Evolutionary conservation across 73 alveolate species (phyloP).

Genomic region (Symbiodinium pilosum): DNA sequence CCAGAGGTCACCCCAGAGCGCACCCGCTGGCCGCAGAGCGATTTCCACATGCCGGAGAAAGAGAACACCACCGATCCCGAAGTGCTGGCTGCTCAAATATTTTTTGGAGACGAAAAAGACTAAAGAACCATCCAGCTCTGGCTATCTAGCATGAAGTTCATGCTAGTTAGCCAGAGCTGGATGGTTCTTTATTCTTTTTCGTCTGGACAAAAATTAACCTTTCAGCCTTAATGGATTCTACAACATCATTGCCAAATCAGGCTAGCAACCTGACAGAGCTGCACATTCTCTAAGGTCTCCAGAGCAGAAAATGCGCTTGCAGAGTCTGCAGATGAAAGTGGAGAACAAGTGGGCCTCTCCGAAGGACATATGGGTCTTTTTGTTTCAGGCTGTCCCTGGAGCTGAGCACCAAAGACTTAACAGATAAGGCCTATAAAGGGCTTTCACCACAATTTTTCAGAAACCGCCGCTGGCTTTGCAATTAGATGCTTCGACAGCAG

Average conservation of each 20-base stretch:
- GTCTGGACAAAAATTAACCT: too few relatives aligned
- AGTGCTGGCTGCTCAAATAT: neutral
- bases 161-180: too few relatives aligned
- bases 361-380: neutral
- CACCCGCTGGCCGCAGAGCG: neutral
- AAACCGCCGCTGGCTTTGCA: too few relatives aligned
- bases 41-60: neutral
- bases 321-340: neutral
- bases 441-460: too few relatives aligned
- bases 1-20: conserved; percentile 10
- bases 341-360: conserved; percentile 11
- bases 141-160: too few relatives aligned
- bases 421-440: too few relatives aligned
- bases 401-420: too few relatives aligned
- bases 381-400: too few relatives aligned
- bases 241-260: neutral
- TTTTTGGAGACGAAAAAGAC: neutral
- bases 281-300: too few relatives aligned
- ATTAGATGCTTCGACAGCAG: too few relatives aligned
- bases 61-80: neutral
- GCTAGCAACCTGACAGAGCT: too few relatives aligned
- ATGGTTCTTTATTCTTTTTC: too few relatives aligned
- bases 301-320: conserved; percentile 9
- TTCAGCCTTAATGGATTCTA: neutral
- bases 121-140: neutral